Conservation (phyloP, 495 filamentous ascomycete genomes). For the Penicillium canescens region DNA sequence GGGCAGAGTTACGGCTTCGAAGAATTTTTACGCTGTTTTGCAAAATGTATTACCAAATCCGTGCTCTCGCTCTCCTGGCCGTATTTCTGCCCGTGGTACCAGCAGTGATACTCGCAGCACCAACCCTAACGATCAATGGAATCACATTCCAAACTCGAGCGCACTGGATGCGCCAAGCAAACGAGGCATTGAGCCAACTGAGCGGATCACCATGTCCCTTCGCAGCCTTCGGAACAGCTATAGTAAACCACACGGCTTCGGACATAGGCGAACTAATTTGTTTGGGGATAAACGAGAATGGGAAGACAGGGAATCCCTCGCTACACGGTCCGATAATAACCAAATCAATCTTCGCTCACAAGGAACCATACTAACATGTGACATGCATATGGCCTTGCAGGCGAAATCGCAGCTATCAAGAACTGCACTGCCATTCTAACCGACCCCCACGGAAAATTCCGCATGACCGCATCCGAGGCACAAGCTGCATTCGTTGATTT, state of each 20-base stretch:
- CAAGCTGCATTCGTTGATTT: constrained; percentile 45
- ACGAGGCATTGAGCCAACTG: constrained; percentile 37
- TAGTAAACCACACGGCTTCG: constrained; percentile 53
- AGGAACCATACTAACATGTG: too few species aligned
- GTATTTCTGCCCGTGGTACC: too few species aligned
- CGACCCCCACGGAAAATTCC: constrained; percentile 41
- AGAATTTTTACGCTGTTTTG: too few species aligned
- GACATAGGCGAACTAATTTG: constrained; percentile 46
- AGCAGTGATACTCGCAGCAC: not conserved
- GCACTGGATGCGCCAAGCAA: constrained; percentile 53
- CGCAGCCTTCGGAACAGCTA: constrained; percentile 50
- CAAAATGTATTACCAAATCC: too few species aligned
- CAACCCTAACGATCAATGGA: constrained; percentile 10
- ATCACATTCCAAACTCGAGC: constrained; percentile 32
- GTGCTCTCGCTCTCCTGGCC: too few species aligned
- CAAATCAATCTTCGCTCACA: too few species aligned
- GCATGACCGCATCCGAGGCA: constrained; percentile 36
- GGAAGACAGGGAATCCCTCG: constrained; percentile 44
- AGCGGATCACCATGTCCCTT: constrained; percentile 45
- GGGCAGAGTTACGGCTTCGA: too few species aligned
- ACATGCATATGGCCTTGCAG: constrained; percentile 16
- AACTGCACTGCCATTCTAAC: constrained; percentile 52
- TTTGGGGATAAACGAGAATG: constrained; percentile 40
- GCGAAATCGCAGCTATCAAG: constrained; percentile 53
- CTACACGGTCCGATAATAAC: constrained; percentile 40